Evolutionary conservation across 164 flowering plant genomes (phyloP).

Genomic region (Sextonia rubra): DNA sequence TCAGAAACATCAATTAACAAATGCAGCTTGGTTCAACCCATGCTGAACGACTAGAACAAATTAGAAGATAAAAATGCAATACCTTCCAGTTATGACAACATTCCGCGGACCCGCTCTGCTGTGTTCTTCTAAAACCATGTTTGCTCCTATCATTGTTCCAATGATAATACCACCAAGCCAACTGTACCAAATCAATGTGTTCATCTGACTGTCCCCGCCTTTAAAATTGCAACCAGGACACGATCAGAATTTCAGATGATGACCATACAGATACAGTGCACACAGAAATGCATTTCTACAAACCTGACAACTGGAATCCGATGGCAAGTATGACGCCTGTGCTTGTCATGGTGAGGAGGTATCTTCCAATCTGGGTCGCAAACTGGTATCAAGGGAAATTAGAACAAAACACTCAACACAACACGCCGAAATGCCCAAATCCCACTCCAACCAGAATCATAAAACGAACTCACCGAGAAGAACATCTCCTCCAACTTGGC

Average conservation of each 20-base stretch:
- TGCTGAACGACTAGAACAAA: not conserved
- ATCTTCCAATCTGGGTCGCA: constrained; percentile 77
- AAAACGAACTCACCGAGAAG: constrained; percentile 47
- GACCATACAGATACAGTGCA: not conserved
- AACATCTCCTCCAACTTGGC: constrained; percentile 27
- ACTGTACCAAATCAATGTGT: constrained; percentile 85
- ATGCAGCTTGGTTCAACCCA: too few relatives aligned
- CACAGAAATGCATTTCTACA: constrained; percentile 6
- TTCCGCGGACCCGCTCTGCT: constrained; percentile 85
- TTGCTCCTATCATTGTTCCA: constrained; percentile 96
- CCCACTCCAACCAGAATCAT: not conserved
- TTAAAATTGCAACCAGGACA: constrained; percentile 9
- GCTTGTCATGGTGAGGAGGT: constrained; percentile 88
- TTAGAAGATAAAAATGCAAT: constrained; percentile 2
- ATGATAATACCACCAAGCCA: constrained; percentile 97
- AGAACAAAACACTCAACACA: too few relatives aligned
- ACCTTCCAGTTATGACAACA: constrained; percentile 98
- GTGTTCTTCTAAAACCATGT: constrained; percentile 87
- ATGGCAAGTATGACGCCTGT: constrained; percentile 78
- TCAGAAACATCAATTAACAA: not conserved
- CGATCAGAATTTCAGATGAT: not conserved
- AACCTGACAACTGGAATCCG: constrained; percentile 93
- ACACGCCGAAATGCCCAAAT: too few relatives aligned
- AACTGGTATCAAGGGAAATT: constrained; percentile 26
- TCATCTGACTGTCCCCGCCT: constrained; percentile 91